A percentile compares a stretch with the other conserved stretches of the same genome.
These are phyloP conservation scores for Paecilomyces variotii DNA, from an alignment of 2,329 filamentous ascomycete genomes.

Conservation along the genomic window DNA sequence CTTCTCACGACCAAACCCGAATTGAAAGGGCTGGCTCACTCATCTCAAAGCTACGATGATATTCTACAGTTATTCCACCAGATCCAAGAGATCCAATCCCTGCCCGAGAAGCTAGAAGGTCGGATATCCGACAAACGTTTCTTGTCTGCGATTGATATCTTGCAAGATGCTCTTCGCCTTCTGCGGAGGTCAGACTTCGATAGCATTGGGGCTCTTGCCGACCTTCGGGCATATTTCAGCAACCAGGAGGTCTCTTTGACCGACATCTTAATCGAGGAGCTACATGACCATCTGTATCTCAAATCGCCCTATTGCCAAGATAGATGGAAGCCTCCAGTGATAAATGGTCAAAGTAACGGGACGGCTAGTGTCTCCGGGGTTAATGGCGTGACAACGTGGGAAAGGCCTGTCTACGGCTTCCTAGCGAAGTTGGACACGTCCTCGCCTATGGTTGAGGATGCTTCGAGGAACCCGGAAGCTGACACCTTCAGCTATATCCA, in stretches of 20 bases:
- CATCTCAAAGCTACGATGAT: slow-evolving; percentile 84
- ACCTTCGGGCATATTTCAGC: slow-evolving; percentile 76
- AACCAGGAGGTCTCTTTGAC: slow-evolving; percentile 90
- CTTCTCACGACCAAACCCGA: slow-evolving; percentile 83
- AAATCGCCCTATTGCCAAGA: slow-evolving; percentile 98
- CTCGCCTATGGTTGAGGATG: slow-evolving; percentile 66
- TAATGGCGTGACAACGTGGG: slow-evolving; percentile 36
- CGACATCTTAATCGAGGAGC: slow-evolving; percentile 92
- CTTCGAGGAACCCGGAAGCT: slow-evolving; percentile 85
- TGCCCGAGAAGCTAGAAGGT: slow-evolving; percentile 88
- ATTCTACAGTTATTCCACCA: slow-evolving; percentile 75
- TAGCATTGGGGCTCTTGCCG: slow-evolving; percentile 78
- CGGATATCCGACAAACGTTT: slow-evolving; percentile 96
- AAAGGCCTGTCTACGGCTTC: slow-evolving; percentile 49
- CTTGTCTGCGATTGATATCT: slow-evolving; percentile 79
- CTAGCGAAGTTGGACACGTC: slow-evolving; percentile 50
- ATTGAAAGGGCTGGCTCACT: slow-evolving; percentile 77
- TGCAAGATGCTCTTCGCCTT: slow-evolving; percentile 78
- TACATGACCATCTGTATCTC: slow-evolving; percentile 94
- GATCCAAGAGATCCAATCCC: slow-evolving; percentile 77
- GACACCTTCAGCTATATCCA: slow-evolving; percentile 93
- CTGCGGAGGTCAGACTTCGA: slow-evolving; percentile 84
- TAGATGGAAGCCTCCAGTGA: slow-evolving; percentile 71
- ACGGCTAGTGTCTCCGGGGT: slow-evolving; percentile 12
- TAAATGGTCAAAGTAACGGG: slow-evolving; percentile 25